A percentile compares a stretch with the other conserved stretches of the same genome.
Conservation (phyloP, 306 rosid species). For the Trifolium repens region DNA sequence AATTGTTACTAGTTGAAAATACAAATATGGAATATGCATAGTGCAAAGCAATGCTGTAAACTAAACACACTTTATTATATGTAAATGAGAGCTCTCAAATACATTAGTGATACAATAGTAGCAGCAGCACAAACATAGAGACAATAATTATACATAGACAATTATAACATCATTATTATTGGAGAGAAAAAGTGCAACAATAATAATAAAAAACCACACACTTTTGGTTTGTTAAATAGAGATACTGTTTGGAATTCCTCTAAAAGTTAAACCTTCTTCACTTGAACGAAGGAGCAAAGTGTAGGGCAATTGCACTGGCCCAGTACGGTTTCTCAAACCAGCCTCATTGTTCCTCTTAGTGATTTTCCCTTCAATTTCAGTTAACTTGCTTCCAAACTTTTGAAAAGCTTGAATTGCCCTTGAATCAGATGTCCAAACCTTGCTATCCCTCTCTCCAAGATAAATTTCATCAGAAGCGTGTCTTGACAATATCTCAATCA, state of each 20-base stretch:
- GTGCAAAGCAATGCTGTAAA: not conserved
- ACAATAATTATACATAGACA: not conserved
- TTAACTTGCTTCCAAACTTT: conserved; percentile 44
- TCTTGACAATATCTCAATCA: conserved; percentile 73
- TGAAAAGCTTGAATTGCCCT: conserved; percentile 45
- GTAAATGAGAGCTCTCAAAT: conserved; percentile 2
- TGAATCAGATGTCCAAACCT: conserved; percentile 43
- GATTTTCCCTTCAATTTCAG: conserved; percentile 39
- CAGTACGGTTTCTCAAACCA: conserved; percentile 49
- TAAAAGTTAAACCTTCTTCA: conserved; percentile 65
- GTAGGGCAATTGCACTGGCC: conserved; percentile 69
- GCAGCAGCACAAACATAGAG: not conserved
- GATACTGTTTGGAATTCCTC: conserved; percentile 81
- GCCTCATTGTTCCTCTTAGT: conserved; percentile 30
- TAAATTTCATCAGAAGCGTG: conserved; percentile 69
- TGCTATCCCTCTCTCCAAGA: conserved; percentile 53
- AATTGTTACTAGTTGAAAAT: no score
- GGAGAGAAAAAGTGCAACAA: not conserved
- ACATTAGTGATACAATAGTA: not conserved
- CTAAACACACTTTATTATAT: not conserved
- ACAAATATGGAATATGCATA: not conserved
- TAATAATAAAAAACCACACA: not conserved
- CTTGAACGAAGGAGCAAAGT: conserved; percentile 73
- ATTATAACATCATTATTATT: not conserved
- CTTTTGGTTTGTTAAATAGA: conserved; percentile 37